Percentiles rank a stretch among this genome's conserved stretches.
Evolutionary conservation across 1,284 basidiomycete genomes (phyloP).

Genomic region (Ganoderma boninense): DNA sequence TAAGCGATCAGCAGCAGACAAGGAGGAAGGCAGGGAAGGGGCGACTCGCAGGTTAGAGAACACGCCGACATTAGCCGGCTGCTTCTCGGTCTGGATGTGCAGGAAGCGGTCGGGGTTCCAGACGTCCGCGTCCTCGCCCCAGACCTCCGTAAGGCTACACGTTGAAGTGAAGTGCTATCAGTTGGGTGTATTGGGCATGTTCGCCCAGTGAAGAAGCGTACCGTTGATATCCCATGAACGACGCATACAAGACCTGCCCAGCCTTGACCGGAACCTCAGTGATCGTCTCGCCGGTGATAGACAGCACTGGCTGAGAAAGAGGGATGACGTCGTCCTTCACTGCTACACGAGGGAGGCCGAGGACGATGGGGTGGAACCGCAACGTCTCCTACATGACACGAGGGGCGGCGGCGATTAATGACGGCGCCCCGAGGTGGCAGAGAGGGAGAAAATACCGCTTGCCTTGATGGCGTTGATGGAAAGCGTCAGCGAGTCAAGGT

Average conservation of each 20-base stretch:
- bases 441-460: neutral
- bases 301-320: constrained; percentile 44
- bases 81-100: constrained; percentile 43
- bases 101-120: constrained; percentile 63
- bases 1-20: neutral
- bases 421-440: too few relatives aligned
- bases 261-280: constrained; percentile 46
- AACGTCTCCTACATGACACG: constrained; percentile 44
- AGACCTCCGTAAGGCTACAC: constrained; percentile 45
- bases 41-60: constrained; percentile 63
- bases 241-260: constrained; percentile 46
- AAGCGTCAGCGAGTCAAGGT: constrained; percentile 42
- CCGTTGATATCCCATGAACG: constrained; percentile 44
- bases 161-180: neutral
- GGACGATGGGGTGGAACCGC: constrained; percentile 47
- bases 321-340: constrained; percentile 49
- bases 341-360: constrained; percentile 42
- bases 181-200: too few relatives aligned
- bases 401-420: neutral
- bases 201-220: constrained; percentile 22
- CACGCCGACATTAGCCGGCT: constrained; percentile 49
- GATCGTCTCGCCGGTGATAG: constrained; percentile 42
- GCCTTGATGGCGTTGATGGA: constrained; percentile 29
- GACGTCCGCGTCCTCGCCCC: constrained; percentile 58
- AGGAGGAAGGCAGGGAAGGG: neutral